Base-by-base conservation (phyloP, 163 green algal genomes). In the Prototheca wickerhamii region DNA sequence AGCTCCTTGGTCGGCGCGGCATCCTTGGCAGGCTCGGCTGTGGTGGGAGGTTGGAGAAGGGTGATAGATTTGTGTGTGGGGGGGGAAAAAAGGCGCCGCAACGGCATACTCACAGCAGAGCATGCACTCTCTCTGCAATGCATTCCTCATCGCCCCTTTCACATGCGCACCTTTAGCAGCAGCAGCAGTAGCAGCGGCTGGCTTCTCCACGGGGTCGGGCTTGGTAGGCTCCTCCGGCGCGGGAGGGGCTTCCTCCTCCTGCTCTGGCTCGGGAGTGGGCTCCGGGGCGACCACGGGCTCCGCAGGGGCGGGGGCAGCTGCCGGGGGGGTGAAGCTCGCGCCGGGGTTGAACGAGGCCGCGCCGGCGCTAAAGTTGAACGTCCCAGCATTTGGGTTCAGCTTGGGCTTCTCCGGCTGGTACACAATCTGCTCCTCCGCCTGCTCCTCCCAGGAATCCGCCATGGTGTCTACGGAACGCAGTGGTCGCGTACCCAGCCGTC, bases 331-430 rank as follows among this genome's bases (percentile, higher is more conserved):
- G 8, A 69, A 69, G 25, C 26, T 30, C 18, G 26, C 31, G 12
- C 35, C 43, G 5, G 77, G 77, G 0, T 26, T 61, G 60, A 84
- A 88, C 3, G 49, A 61, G 3, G 57, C 52, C 4, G 78, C 78
- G 1, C 52, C 58, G 1, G 81, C 78, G 60, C 78, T 85, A 61
- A 88, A 88, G n/a, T 31, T 66, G 61, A 88, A 88, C n/a, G 55
- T 70, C 2, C 55, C 40, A 0, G 78, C 78, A n/a, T 70, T 70
- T 5, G 76, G 71, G 42, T 88, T 88, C n/a, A 86, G 63, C n/a
- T 62, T 60, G 8, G 35, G 33, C 35, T 61, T 51, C 49, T 50
- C 26, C 15, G 67, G 62, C 23, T 65, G 4, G 49, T 58, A 55
- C 26, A 53, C 35, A 3, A 60, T 43, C 63, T 67, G 35, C 50